Evolutionary conservation across 805 yeast species (phyloP).

Genomic region (Ogataea parapolymorpha): DNA sequence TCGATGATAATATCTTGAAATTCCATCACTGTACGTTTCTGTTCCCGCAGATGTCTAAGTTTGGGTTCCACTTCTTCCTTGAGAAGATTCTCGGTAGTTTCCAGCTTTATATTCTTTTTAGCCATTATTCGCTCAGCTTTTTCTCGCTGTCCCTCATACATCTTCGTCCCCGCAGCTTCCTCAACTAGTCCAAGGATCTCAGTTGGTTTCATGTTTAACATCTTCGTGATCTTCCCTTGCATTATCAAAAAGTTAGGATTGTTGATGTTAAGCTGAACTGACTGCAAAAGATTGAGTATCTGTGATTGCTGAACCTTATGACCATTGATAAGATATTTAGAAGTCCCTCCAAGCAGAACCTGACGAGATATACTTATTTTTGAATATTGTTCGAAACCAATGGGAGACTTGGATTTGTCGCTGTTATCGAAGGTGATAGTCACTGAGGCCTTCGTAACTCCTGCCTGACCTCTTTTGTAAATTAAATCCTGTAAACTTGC

Average conservation of each 20-base stretch:
- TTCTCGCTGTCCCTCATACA: constrained; percentile 90
- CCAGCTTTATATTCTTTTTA: constrained; percentile 81
- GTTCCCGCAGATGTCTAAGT: constrained; percentile 71
- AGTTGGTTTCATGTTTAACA: constrained; percentile 89
- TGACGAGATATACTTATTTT: constrained; percentile 91
- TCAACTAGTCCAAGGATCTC: constrained; percentile 89
- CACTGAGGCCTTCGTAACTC: constrained; percentile 94
- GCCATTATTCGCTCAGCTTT: constrained; percentile 90
- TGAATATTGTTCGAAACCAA: constrained; percentile 74
- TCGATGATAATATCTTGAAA: constrained; percentile 82
- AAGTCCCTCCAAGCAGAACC: constrained; percentile 83
- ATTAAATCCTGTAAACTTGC: constrained; percentile 89
- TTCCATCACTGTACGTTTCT: constrained; percentile 79
- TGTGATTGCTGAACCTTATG: constrained; percentile 95
- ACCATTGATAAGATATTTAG: constrained; percentile 91
- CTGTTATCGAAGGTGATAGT: constrained; percentile 91
- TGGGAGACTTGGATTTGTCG: constrained; percentile 75
- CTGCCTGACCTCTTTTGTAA: constrained; percentile 97
- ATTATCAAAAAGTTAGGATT: constrained; percentile 95
- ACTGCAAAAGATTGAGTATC: constrained; percentile 84
- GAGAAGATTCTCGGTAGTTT: constrained; percentile 68
- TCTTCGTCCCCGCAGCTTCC: constrained; percentile 97
- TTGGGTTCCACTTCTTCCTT: constrained; percentile 92
- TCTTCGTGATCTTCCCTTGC: constrained; percentile 99
- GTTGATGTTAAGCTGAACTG: constrained; percentile 92